Percentiles rank a stretch among this genome's conserved stretches.
phyloP scores from a whole-genome alignment of 148 eudicot species.

The Vaccinium vitisidaea region DNA sequence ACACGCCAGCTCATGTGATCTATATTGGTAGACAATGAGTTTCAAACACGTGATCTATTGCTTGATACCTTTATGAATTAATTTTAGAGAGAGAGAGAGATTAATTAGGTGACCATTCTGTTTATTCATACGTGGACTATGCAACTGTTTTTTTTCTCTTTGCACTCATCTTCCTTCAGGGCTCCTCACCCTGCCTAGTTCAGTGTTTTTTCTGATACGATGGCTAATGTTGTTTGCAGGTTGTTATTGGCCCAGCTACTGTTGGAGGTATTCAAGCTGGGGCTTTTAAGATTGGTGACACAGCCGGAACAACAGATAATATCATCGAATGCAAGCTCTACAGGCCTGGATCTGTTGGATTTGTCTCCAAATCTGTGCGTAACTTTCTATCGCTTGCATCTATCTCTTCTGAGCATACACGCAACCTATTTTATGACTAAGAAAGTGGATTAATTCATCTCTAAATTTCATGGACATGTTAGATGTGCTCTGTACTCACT shows the following conservation, averaged over 20 bases:
- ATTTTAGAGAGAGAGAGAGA: neutral
- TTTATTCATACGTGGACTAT: neutral
- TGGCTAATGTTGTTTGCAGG: slow-evolving; percentile 35
- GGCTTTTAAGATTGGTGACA: slow-evolving; percentile 98
- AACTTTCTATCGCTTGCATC: neutral
- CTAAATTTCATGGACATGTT: neutral
- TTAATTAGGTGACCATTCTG: neutral
- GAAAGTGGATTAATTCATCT: neutral
- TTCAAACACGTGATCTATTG: neutral
- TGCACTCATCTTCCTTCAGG: slow-evolving; percentile 6
- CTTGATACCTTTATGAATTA: neutral
- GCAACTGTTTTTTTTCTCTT: neutral
- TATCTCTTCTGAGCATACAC: slow-evolving; percentile 1
- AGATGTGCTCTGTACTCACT: neutral
- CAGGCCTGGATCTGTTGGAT: slow-evolving; percentile 99
- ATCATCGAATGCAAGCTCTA: slow-evolving; percentile 87
- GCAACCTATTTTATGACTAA: neutral
- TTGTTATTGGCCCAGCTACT: slow-evolving; percentile 94
- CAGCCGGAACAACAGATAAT: slow-evolving; percentile 93
- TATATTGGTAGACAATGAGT: neutral
- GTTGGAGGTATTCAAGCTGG: slow-evolving; percentile 99
- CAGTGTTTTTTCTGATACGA: neutral
- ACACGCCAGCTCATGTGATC: neutral
- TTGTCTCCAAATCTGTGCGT: slow-evolving; percentile 97
- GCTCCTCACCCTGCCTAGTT: neutral